These are phyloP conservation scores for Camellia sinensis DNA, from an alignment of 148 eudicot genomes.

Conservation along the genomic window DNA sequence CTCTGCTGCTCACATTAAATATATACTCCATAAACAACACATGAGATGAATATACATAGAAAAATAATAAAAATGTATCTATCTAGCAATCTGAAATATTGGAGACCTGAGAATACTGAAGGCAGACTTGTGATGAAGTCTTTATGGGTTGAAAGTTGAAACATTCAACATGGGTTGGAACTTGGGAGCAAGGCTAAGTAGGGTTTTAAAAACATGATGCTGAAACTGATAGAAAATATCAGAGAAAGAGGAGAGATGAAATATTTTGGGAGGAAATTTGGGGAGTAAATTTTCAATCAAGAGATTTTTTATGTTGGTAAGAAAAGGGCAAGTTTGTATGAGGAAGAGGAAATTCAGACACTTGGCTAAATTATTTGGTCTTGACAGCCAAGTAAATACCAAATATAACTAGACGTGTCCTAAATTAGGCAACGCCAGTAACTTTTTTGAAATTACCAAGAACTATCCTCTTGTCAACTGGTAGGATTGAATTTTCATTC, in stretches of 20 bases:
- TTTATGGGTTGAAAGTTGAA: not conserved
- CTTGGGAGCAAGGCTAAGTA: not conserved
- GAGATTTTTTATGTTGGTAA: not conserved
- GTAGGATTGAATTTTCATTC: not conserved
- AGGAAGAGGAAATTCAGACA: constrained; percentile 11
- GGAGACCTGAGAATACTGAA: not conserved
- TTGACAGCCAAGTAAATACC: constrained; percentile 11
- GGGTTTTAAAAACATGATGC: not conserved
- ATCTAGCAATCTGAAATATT: not conserved
- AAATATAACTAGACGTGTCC: constrained; percentile 6
- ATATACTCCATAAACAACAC: not conserved
- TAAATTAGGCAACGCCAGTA: not conserved
- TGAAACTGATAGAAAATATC: not conserved
- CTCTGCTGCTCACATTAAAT: too few relatives aligned
- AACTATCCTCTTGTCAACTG: not conserved
- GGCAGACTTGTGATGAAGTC: not conserved
- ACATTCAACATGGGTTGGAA: not conserved
- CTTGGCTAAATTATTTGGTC: constrained; percentile 3
- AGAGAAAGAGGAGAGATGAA: not conserved
- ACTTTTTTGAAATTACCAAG: not conserved
- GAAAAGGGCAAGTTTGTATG: constrained; percentile 1
- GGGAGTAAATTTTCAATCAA: constrained; percentile 19
- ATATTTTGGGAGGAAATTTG: not conserved
- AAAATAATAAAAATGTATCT: not conserved
- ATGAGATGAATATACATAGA: not conserved